phyloP scores from a whole-genome alignment of 2,329 filamentous ascomycete genomes.

The Phialophora macrospora region DNA sequence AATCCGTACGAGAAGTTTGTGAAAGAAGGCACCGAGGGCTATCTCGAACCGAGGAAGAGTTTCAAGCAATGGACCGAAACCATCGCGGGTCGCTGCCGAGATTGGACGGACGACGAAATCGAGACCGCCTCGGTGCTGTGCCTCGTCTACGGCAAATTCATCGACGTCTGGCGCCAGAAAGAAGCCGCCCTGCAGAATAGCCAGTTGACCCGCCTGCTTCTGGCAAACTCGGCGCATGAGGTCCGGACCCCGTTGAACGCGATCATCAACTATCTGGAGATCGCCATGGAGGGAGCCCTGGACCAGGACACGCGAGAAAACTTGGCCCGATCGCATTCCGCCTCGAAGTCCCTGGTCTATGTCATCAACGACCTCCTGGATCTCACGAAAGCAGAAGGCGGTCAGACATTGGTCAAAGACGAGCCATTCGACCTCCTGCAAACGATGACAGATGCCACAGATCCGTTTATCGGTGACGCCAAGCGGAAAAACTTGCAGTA shows the following conservation, averaged over 20 bases:
- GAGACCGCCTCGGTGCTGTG: constrained; percentile 88
- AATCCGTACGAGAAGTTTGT: constrained; percentile 83
- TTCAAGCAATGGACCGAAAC: constrained; percentile 83
- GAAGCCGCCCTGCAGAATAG: constrained; percentile 82
- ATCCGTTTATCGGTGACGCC: constrained; percentile 74
- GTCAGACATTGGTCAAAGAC: constrained; percentile 76
- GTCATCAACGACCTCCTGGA: constrained; percentile 92
- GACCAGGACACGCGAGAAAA: constrained; percentile 86
- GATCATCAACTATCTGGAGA: constrained; percentile 93
- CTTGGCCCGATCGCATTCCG: constrained; percentile 80
- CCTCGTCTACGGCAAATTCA: constrained; percentile 86
- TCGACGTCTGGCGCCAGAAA: constrained; percentile 91
- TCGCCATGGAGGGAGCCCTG: constrained; percentile 78
- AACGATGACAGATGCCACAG: constrained; percentile 77
- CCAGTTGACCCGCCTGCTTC: constrained; percentile 74
- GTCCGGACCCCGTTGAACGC: constrained; percentile 89
- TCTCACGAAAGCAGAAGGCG: constrained; percentile 84
- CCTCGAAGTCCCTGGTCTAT: constrained; percentile 89
- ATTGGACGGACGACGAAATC: constrained; percentile 87
- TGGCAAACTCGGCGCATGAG: constrained; percentile 90
- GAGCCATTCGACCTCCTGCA: constrained; percentile 74
- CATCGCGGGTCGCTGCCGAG: constrained; percentile 78
- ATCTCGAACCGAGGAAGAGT: constrained; percentile 76
- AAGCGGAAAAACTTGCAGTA: constrained; percentile 76
- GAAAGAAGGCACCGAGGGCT: constrained; percentile 72